Base-by-base conservation (phyloP, 177 flowering plant genomes). In the Vitis hybrid region DNA sequence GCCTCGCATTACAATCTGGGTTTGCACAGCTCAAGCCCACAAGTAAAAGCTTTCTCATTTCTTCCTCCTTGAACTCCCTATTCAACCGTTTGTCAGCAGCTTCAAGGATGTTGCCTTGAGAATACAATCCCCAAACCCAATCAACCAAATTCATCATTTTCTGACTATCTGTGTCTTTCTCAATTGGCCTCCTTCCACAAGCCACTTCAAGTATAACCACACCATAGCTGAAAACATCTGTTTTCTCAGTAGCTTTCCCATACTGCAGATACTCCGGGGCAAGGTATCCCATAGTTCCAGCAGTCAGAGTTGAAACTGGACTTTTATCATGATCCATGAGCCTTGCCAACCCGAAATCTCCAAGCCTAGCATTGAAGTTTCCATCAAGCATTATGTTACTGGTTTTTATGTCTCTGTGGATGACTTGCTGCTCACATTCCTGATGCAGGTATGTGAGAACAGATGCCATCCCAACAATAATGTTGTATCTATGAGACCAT, bases 241-340 rank as follows among this genome's bases (percentile, higher is more conserved):
- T 93, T 64, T 86, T 91, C 66, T 93, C 98, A 2, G 90, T 93
- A 22, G 98, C 98, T 74, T 79, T 91, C 6, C 98, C 98, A 61
- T 79, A 89, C 66, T 90, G 97, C 6, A 93, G 90, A 84, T 93
- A 93, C 77, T 93, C 98, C 2, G 98, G 98, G 3, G 98, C 98
- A 2, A 93, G 82, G 75, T 93, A 93, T 1, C 98, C 98, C 97
- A 90, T 92, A 1, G 98, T 94, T 52, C 97, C 98, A 5, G 97
- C 98, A 0, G 98, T 89, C 0, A 90, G 76, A 5, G 94, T 92
- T 4, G 94, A 87, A 19, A 86, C 92, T 0, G 97, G 97, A 70
- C 93, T 92, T 84, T 86, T 88, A 60, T 86, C 93, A 64, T 90
- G 97, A 21, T 92, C 96, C 88, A 79, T 87, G 5, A 90, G 87